Base-by-base conservation (phyloP, 2,329 filamentous ascomycete genomes). In the Metarhizium sp. region DNA sequence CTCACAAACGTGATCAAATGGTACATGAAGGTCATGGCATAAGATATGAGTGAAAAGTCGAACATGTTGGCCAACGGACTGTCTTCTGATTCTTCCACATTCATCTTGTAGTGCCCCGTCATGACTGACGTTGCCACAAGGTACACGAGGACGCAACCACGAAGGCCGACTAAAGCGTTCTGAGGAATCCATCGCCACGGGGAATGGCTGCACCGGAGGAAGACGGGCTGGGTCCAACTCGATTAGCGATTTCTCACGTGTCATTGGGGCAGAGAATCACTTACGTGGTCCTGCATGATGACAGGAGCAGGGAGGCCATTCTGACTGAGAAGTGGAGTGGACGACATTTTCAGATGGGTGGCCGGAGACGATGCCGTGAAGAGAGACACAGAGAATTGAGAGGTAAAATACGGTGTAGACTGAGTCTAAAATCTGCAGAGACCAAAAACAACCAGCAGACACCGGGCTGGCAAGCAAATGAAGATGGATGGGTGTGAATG, bases 201-300 rank as follows among this genome's bases (percentile, higher is more conserved):
- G 1, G 78, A 80, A 58, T 80, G 78, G 45, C 74, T 75, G 50
- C 72, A 75, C 61, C 77, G 75, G 14, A 79, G 70, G 55, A 77
- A 79, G 14, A 78, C 74, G 32, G 77, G 75, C 77, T 80, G 49
- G 38, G 49, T n/a, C 10, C 14, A 6, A 30, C 14, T 34, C 14
- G 1, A 29, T 57, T 40, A 57, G 52, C n/a, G n/a, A 10, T 18
- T 4, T 7, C 14, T n/a, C 45, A 13, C 32, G n/a, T 4, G 14
- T 36, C 6, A 5, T 5, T 45, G 2, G 5, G 49, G n/a, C 2
- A 30, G 32, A 4, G 29, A 46, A 20, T 20, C 20, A 57, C 56
- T 62, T 51, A 70, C 70, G 60, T 72, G 70, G 48, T 72, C 70
- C 52, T 68, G 68, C 61, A 71, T 57, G n/a, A 63, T 56, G 34